Base-by-base conservation (phyloP, 1,139 yeast genomes). In the Taphrina pruni region DNA sequence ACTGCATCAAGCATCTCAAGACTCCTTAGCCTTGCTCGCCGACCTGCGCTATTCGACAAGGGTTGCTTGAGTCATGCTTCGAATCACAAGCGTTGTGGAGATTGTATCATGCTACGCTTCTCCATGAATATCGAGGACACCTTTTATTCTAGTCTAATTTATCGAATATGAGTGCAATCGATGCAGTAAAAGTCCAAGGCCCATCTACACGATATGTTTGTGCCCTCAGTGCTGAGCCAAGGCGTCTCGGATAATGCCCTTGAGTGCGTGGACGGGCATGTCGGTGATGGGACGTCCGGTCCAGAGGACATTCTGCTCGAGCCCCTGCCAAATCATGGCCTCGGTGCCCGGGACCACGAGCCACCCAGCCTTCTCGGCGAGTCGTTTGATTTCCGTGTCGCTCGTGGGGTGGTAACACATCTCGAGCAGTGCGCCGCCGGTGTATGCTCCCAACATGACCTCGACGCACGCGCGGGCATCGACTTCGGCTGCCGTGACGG, bases 251-350 rank as follows among this genome's bases (percentile, higher is more conserved):
- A 50, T 50, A 36, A 50, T 50, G 3, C 54, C 54, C 54, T 50
- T 50, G 36, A 50, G 54, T 50, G 20, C 54, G 14, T 50, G 54
- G n/a, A 50, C 54, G n/a, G 54, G 54, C 54, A 50, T 50, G n/a
- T 55, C 60, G n/a, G n/a, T 20, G n/a, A 36, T 55, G 9, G 6
- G 26, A 9, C 60, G 43, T 9, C 92, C 91, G 21, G 93, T 89
- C 86, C 93, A 92, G 70, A 86, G 79, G 73, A 84, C 81, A 77
- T 92, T 91, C 79, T 93, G 97, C 72, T 85, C 90, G 62, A 90
- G 87, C 68, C 97, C 98, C 79, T 93, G 97, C 79, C 89, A 87
- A 32, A 91, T 91, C 73, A 93, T 84, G 97, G 93, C 89, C 75
- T 90, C 91, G 55, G 88, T 87, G 32, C 98, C 98, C 32, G 93